Conservation (phyloP, 257 asterid species). For the Solanum neorickii region DNA sequence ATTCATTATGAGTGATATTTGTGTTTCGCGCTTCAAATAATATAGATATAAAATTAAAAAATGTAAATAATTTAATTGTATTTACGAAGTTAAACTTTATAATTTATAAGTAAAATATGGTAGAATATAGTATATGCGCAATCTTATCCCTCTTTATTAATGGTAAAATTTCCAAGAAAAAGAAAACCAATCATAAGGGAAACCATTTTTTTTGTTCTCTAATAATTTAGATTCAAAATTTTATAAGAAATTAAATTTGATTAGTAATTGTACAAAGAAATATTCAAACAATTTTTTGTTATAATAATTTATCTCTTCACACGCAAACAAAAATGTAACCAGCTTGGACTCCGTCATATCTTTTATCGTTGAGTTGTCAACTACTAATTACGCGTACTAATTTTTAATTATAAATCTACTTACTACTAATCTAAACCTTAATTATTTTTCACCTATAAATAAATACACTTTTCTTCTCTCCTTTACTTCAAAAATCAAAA, state of each 20-base stretch:
- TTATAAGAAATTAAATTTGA: neutral
- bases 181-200: constrained; percentile 4
- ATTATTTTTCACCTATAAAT: neutral
- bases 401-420: neutral
- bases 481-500: too few species aligned
- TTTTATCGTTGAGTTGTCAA: neutral
- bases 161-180: neutral
- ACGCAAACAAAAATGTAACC: neutral
- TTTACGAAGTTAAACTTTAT: neutral
- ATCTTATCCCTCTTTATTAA: neutral
- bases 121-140: too few species aligned
- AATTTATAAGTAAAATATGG: neutral
- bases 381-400: neutral
- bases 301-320: neutral
- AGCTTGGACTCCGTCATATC: neutral
- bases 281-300: neutral
- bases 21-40: neutral
- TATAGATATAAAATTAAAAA: too few species aligned
- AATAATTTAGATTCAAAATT: neutral
- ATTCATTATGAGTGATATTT: too few species aligned
- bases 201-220: neutral
- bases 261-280: neutral
- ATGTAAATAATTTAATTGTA: accelerated
- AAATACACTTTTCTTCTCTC: too few species aligned
- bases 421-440: neutral